Percentiles rank a stretch among this genome's conserved stretches.
These are phyloP conservation scores for Sinapis alba DNA, from an alignment of 441 rosid species.

Conservation along the genomic window DNA sequence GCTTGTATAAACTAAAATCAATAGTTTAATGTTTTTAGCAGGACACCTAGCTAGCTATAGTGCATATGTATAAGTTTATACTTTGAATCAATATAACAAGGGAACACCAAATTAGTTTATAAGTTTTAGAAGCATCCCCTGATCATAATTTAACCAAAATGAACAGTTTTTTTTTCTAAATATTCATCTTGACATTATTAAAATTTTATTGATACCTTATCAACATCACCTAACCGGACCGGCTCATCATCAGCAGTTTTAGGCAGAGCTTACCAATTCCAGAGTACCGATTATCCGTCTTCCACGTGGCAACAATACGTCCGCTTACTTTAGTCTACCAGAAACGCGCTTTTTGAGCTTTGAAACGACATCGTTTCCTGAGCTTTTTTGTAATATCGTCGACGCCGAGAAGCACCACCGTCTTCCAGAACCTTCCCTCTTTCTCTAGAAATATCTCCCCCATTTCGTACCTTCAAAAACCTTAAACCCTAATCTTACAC, in stretches of 20 bases:
- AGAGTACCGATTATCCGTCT: not conserved
- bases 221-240: not conserved
- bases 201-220: not conserved
- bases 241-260: not conserved
- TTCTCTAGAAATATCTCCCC: conserved; percentile 27
- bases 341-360: not conserved
- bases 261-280: not conserved
- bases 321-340: not conserved
- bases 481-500: conserved; percentile 46
- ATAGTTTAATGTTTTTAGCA: not conserved
- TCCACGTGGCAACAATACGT: conserved; percentile 30
- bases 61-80: not conserved
- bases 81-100: not conserved
- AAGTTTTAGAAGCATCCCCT: not conserved
- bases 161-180: not conserved
- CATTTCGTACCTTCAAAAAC: conserved; percentile 43
- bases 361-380: not conserved
- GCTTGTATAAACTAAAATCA: not conserved
- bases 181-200: not conserved
- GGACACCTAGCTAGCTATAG: not conserved
- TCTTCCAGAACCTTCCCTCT: conserved; percentile 51
- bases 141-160: not conserved
- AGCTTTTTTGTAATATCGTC: not conserved
- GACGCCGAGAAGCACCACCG: conserved; percentile 17
- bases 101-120: not conserved